Base-by-base conservation (phyloP, 441 rosid genomes). In the Adansonia grandidieri region DNA sequence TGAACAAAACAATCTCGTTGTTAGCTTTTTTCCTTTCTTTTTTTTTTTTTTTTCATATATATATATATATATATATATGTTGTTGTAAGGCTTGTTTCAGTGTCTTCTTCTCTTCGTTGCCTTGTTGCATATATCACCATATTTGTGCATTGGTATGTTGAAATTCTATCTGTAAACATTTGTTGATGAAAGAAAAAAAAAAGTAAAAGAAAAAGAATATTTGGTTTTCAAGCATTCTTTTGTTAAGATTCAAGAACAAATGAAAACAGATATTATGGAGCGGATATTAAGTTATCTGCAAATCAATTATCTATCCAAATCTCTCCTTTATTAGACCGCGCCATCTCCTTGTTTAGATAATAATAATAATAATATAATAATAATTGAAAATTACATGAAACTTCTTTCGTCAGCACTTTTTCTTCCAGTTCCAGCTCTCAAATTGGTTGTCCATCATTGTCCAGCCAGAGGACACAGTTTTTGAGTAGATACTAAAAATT, bases 61-160 rank as follows among this genome's bases (percentile, higher is more conserved):
- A 37, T 37, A 37, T 37, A 37, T 37, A 37, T 37, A 37, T 37
- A 37, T 37, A 5, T 37, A 37, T 37, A 37, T 37, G 6, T 62
- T 83, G 85, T 74, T 80, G 84, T 79, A 81, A 82, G 80, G 83
- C 73, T 78, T 81, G 82, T 71, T 60, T 69, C 37, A 47, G 53
- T 79, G 77, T 80, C 73, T 60, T 78, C 80, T 70, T 64, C 66
- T 42, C 73, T 64, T 47, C 67, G 80, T 74, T 57, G 80, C 81
- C 80, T 76, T 78, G 69, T 79, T 81, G 82, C 78, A 75, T 78
- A 51, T 80, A 84, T 37, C 42, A 80, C 65, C 79, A 48, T 65
- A 66, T 67, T 66, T 67, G 42, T 53, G 78, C 63, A 63, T 32
- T 28, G 45, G 76, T 69, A 62, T 71, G 74, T 74, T 76, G 77